phyloP scores from a whole-genome alignment of 352 stramenopile genomes.

The Stramenopiles sp. region DNA sequence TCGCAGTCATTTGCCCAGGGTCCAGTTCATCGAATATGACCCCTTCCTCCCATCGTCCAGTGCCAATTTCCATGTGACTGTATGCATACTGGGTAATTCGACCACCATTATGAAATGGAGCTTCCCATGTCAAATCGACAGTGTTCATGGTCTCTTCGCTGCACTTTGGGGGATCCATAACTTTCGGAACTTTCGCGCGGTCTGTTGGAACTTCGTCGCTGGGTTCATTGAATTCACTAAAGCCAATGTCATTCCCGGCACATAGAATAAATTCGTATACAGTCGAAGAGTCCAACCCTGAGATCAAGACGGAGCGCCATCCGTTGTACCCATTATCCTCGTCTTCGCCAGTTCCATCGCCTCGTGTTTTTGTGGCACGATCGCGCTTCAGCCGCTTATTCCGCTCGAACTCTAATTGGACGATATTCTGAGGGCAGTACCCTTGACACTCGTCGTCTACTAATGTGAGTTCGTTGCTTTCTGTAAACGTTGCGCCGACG shows the following conservation, averaged over 20 bases:
- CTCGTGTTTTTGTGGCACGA: background rate
- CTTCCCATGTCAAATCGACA: background rate
- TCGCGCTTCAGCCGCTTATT: background rate
- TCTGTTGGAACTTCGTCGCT: background rate
- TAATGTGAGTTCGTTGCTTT: background rate
- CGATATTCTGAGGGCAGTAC: background rate
- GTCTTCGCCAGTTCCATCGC: background rate
- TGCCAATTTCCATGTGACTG: background rate
- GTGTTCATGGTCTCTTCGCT: background rate
- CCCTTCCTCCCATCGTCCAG: background rate
- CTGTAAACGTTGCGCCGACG: background rate
- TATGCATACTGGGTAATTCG: background rate
- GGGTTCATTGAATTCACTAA: background rate
- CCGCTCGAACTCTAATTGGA: background rate
- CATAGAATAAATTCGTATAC: background rate
- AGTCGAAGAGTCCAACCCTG: background rate
- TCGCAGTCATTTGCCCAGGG: background rate
- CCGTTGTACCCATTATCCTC: background rate
- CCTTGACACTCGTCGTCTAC: background rate
- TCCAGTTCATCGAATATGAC: background rate
- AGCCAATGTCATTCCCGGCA: background rate
- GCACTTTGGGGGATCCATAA: background rate
- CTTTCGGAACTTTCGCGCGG: background rate
- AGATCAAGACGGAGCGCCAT: background rate
- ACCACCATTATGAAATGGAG: background rate